These are phyloP conservation scores for Elasticomyces elasticus DNA, from an alignment of 495 filamentous ascomycete species.

Conservation along the genomic window DNA sequence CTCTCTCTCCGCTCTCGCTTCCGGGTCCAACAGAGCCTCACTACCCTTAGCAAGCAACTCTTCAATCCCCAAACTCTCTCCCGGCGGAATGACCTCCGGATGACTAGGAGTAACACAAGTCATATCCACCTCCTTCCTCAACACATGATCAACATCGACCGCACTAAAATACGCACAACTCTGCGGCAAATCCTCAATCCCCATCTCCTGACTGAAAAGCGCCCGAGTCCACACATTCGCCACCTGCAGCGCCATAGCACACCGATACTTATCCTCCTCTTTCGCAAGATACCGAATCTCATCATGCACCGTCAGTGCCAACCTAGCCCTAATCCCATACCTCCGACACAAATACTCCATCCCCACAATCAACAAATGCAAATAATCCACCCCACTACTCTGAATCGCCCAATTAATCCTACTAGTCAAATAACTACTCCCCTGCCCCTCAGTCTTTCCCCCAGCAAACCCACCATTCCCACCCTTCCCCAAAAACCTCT, in stretches of 20 bases:
- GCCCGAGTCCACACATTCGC: conserved; percentile 94
- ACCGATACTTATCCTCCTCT: conserved; percentile 74
- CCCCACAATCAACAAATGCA: conserved; percentile 82
- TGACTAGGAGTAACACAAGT: conserved; percentile 90
- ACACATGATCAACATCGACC: conserved; percentile 84
- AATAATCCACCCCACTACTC: conserved; percentile 91
- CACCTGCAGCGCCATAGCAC: conserved; percentile 84
- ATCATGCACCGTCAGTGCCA: conserved; percentile 93
- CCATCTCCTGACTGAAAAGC: conserved; percentile 94
- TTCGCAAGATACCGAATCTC: conserved; percentile 91
- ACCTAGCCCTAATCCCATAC: conserved; percentile 71
- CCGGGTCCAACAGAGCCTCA: conserved; percentile 53
- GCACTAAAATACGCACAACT: conserved; percentile 91
- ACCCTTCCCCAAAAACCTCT: conserved; percentile 75
- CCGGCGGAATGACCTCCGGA: conserved; percentile 63
- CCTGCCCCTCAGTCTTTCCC: neutral
- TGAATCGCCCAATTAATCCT: conserved; percentile 99
- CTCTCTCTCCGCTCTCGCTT: conserved; percentile 28
- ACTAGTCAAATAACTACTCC: conserved; percentile 65
- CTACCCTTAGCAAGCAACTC: conserved; percentile 61
- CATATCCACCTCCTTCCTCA: conserved; percentile 97
- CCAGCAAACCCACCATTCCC: conserved; percentile 29
- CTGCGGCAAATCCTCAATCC: conserved; percentile 89
- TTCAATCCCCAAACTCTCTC: conserved; percentile 73
- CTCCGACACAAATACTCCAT: conserved; percentile 92